These are phyloP conservation scores for Mortierella sp. DNA, from an alignment of 371 early-diverging fungal species.

Conservation along the genomic window DNA sequence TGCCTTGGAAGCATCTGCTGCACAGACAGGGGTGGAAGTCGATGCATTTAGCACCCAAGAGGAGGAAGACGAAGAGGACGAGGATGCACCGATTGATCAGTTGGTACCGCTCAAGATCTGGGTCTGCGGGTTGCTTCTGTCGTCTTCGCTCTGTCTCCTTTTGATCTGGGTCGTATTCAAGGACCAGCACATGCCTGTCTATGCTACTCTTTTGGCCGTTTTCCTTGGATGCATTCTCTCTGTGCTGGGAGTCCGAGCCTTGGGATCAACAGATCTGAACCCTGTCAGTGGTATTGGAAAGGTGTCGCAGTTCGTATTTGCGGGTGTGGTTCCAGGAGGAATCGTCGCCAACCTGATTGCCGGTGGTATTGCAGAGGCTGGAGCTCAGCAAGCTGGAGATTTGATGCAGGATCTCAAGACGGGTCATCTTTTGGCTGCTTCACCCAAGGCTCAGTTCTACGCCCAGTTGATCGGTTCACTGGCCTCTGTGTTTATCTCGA, in stretches of 20 bases:
- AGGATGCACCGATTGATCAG: conserved; percentile 58
- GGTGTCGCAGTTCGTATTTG: conserved; percentile 86
- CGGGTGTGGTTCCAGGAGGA: conserved; percentile 76
- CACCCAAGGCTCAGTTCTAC: conserved; percentile 87
- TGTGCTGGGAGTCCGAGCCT: conserved; percentile 73
- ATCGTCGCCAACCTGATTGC: conserved; percentile 86
- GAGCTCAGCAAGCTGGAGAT: conserved; percentile 78
- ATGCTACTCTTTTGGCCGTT: conserved; percentile 61
- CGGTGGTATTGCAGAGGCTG: conserved; percentile 89
- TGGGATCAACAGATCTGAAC: conserved; percentile 87
- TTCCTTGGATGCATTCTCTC: conserved; percentile 62
- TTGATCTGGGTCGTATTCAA: conserved; percentile 71
- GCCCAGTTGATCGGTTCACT: conserved; percentile 87
- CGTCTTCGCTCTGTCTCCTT: conserved; percentile 67
- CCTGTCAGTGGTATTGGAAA: conserved; percentile 89
- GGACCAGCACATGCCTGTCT: conserved; percentile 55
- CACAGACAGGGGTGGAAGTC: background rate
- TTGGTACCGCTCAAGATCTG: conserved; percentile 71
- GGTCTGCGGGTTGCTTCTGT: conserved; percentile 68
- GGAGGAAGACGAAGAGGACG: conserved; percentile 43
- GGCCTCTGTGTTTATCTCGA: conserved; percentile 73
- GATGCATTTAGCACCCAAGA: conserved; percentile 3
- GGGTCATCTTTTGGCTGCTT: conserved; percentile 83
- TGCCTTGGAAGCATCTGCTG: conserved; percentile 4
- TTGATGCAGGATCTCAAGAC: conserved; percentile 93